phyloP scores from a whole-genome alignment of 2,329 filamentous ascomycete genomes.

The Pestalotiopsis sp. region DNA sequence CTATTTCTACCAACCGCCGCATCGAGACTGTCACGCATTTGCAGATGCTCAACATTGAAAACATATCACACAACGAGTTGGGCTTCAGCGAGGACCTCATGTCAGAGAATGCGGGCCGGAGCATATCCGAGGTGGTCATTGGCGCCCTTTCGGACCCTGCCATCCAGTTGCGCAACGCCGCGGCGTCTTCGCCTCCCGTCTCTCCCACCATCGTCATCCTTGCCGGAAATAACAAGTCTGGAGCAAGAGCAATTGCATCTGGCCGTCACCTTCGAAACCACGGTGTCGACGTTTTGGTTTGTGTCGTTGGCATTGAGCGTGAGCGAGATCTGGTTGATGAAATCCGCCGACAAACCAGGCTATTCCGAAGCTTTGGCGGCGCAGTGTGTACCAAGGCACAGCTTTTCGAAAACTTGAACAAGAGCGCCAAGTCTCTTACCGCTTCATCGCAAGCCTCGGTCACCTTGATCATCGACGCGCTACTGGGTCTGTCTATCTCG shows the following conservation, averaged over 20 bases:
- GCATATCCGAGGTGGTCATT: slow-evolving; percentile 83
- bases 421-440: slow-evolving; percentile 38
- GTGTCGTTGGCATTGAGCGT: slow-evolving; percentile 82
- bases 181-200: slow-evolving; percentile 29
- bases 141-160: slow-evolving; percentile 66
- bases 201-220: slow-evolving; percentile 67
- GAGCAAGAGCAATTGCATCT: slow-evolving; percentile 81
- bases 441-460: slow-evolving; percentile 29
- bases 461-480: slow-evolving; percentile 68
- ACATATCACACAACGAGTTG: slow-evolving; percentile 84
- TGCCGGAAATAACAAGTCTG: slow-evolving; percentile 94
- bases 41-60: slow-evolving; percentile 91
- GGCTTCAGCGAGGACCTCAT: slow-evolving; percentile 89
- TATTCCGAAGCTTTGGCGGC: slow-evolving; percentile 83
- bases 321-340: slow-evolving; percentile 81
- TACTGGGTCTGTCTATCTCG: slow-evolving; percentile 82
- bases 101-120: slow-evolving; percentile 86
- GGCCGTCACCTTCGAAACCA: slow-evolving; percentile 86
- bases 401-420: slow-evolving; percentile 62
- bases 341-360: slow-evolving; percentile 77
- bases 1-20: slow-evolving; percentile 56
- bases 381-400: slow-evolving; percentile 66
- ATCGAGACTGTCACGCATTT: slow-evolving; percentile 70
- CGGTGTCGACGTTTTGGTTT: slow-evolving; percentile 78
- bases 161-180: slow-evolving; percentile 55